Percentiles rank a stretch among this genome's conserved stretches.
Evolutionary conservation across 768 basidiomycete species (phyloP).

Genomic region (Boletus eberwhitei): DNA sequence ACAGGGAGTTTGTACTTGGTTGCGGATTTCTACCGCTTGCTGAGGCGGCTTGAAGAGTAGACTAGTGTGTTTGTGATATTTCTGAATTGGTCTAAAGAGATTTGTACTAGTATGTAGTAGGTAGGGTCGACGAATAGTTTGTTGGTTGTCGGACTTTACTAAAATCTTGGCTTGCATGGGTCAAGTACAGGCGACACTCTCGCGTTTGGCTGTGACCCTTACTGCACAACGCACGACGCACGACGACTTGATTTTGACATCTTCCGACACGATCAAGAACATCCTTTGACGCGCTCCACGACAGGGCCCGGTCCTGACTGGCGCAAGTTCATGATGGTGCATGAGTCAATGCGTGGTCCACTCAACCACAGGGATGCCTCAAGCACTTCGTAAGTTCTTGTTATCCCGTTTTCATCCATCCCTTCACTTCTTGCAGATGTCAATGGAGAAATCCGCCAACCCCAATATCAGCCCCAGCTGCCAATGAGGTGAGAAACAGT

Average conservation of each 20-base stretch:
- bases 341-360: constrained; percentile 11
- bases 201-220: background rate
- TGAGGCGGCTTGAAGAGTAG: constrained; percentile 13
- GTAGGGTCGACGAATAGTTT: background rate
- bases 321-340: constrained; percentile 7
- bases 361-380: constrained; percentile 33
- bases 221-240: constrained; percentile 1
- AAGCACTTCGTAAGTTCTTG: constrained; percentile 17
- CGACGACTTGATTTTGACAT: background rate
- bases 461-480: constrained; percentile 16
- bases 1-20: constrained; percentile 94
- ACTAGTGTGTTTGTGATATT: background rate
- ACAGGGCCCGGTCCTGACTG: constrained; percentile 8
- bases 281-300: constrained; percentile 8
- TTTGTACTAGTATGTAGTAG: background rate
- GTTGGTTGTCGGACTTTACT: background rate
- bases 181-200: background rate
- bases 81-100: background rate
- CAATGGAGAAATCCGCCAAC: constrained; percentile 24
- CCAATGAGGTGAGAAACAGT: constrained; percentile 12
- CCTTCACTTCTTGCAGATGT: constrained; percentile 6
- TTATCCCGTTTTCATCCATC: background rate
- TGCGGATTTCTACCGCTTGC: constrained; percentile 81
- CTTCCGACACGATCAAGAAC: constrained; percentile 13
- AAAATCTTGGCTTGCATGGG: background rate